Conservation (phyloP, 495 filamentous ascomycete species). For the Copromyces sp. region DNA sequence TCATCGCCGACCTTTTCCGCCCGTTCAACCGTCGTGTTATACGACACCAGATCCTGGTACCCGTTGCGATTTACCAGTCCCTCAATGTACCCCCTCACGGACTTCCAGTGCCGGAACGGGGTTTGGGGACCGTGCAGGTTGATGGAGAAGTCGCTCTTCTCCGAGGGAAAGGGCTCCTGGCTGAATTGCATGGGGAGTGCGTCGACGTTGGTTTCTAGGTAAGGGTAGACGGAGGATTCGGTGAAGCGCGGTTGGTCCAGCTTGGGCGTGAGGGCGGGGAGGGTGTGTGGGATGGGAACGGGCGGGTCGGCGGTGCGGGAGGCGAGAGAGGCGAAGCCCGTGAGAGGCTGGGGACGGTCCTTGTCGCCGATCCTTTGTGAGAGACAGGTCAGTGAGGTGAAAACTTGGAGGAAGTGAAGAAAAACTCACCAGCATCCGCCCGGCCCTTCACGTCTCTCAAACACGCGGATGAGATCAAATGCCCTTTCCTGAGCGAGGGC, state of each 20-base stretch:
- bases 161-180: constrained; percentile 29
- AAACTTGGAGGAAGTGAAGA: neutral
- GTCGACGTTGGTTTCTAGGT: constrained; percentile 35
- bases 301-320: constrained; percentile 39
- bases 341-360: constrained; percentile 19
- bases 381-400: neutral
- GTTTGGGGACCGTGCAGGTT: constrained; percentile 22
- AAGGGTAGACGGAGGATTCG: constrained; percentile 37
- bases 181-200: constrained; percentile 27
- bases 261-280: constrained; percentile 38
- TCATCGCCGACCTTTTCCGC: constrained; percentile 23
- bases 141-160: constrained; percentile 18
- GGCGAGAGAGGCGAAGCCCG: constrained; percentile 33
- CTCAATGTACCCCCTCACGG: constrained; percentile 25
- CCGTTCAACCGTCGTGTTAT: constrained; percentile 30
- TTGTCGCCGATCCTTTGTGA: constrained; percentile 33
- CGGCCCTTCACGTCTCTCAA: constrained; percentile 46
- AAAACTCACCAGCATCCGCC: constrained; percentile 46
- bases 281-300: constrained; percentile 31
- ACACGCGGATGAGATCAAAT: constrained; percentile 48
- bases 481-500: constrained; percentile 45
- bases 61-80: constrained; percentile 21
- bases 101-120: constrained; percentile 28
- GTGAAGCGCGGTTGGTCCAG: constrained; percentile 36
- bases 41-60: constrained; percentile 25